Conservation (phyloP, 2,329 filamentous ascomycete genomes). For the Alternaria hordeiaustralica region DNA sequence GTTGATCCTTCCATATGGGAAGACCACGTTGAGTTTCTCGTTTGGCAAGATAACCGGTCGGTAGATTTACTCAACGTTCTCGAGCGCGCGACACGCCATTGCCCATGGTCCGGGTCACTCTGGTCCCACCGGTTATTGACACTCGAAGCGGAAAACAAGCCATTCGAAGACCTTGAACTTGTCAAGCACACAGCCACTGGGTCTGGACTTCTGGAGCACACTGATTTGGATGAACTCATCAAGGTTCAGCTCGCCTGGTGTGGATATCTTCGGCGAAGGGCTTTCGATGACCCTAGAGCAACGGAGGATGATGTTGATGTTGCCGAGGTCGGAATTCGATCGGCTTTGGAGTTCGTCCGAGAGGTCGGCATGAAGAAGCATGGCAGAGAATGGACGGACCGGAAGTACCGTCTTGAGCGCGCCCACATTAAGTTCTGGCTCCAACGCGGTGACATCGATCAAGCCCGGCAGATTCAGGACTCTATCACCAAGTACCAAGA, state of each 20-base stretch:
- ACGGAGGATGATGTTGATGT: conserved; percentile 81
- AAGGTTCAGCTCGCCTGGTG: conserved; percentile 96
- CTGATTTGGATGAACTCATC: conserved; percentile 85
- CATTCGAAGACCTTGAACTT: conserved; percentile 81
- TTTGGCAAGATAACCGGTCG: conserved; percentile 55
- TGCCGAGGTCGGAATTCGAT: conserved; percentile 85
- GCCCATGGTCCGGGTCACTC: conserved; percentile 87
- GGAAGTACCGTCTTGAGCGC: conserved; percentile 84
- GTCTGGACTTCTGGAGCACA: conserved; percentile 81
- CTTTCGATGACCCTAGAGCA: conserved; percentile 73
- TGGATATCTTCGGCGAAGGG: conserved; percentile 85
- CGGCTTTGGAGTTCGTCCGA: conserved; percentile 84
- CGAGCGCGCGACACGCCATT: conserved; percentile 84
- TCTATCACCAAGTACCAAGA: conserved; percentile 72
- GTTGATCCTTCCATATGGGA: conserved; percentile 80
- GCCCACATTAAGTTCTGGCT: conserved; percentile 92
- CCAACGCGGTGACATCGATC: conserved; percentile 77
- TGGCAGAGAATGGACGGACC: conserved; percentile 78
- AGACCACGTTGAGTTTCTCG: conserved; percentile 79
- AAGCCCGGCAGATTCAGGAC: conserved; percentile 79
- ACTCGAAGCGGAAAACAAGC: conserved; percentile 77
- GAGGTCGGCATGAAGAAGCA: conserved; percentile 79
- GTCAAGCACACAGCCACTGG: conserved; percentile 94
- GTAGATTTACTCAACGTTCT: conserved; percentile 71
- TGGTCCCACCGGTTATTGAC: conserved; percentile 90